phyloP scores from a whole-genome alignment of 495 filamentous ascomycete genomes.

The Neurospora hispaniola region DNA sequence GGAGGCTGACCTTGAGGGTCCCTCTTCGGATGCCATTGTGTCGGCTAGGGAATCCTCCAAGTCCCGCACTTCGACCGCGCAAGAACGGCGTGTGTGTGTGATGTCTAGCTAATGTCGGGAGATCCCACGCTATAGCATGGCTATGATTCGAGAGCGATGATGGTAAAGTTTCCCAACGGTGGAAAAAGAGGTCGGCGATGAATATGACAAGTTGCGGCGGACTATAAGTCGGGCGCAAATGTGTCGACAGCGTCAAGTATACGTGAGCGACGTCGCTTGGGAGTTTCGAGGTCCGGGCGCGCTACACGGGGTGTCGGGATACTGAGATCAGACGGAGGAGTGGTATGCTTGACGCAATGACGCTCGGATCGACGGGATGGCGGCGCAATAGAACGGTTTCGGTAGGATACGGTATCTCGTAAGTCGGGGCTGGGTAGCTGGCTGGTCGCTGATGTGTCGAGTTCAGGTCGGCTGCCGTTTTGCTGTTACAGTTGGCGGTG shows the following conservation, averaged over 20 bases:
- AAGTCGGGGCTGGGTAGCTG: neutral
- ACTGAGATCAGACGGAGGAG: neutral
- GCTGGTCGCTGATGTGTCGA: neutral
- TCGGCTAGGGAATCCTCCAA: neutral
- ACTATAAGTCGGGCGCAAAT: neutral
- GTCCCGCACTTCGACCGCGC: neutral
- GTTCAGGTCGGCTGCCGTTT: neutral
- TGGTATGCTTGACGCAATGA: neutral
- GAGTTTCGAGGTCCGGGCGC: slow-evolving; percentile 16
- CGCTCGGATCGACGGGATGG: neutral
- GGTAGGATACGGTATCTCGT: neutral
- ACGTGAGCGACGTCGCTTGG: slow-evolving; percentile 1
- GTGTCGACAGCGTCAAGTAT: neutral
- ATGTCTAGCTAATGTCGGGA: neutral
- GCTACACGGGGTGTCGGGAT: slow-evolving; percentile 4
- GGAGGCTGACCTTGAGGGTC: slow-evolving; percentile 22
- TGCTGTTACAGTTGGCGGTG: neutral
- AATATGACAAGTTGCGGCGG: neutral
- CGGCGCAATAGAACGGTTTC: neutral
- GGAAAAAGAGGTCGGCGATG: neutral
- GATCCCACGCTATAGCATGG: slow-evolving; percentile 5
- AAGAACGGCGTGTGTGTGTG: neutral
- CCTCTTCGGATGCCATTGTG: slow-evolving; percentile 28
- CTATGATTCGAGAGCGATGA: neutral
- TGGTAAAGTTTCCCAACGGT: neutral